Evolutionary conservation across 257 asterid genomes (phyloP).

Genomic region (Cynanchum wilfordii): DNA sequence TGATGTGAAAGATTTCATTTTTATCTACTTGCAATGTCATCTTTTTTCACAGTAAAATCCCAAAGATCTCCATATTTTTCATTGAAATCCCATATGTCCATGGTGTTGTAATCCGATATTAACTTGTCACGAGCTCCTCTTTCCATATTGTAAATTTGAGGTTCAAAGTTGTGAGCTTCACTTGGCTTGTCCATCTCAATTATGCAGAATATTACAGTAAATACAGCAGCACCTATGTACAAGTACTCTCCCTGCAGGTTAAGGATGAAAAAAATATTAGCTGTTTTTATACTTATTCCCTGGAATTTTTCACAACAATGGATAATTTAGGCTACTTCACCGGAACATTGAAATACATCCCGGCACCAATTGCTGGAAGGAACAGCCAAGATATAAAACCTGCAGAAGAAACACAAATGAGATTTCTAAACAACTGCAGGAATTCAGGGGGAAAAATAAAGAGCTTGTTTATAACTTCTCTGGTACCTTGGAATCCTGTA

Average conservation of each 20-base stretch:
- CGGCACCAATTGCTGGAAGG: conserved; percentile 72
- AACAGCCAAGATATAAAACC: conserved; percentile 82
- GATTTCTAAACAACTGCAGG: background rate
- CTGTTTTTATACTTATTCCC: background rate
- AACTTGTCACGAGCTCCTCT: conserved; percentile 83
- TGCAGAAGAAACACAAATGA: conserved; percentile 16
- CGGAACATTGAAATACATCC: conserved; percentile 68
- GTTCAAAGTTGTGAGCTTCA: conserved; percentile 86
- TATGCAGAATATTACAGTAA: conserved; percentile 52
- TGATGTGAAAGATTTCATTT: background rate
- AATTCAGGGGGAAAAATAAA: background rate
- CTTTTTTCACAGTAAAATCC: conserved; percentile 70
- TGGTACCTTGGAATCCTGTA: conserved; percentile 76
- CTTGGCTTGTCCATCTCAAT: conserved; percentile 91
- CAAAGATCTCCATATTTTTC: conserved; percentile 79
- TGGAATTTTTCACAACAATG: background rate
- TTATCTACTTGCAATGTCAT: conserved; percentile 58
- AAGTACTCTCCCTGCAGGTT: conserved; percentile 71
- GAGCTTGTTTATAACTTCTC: background rate
- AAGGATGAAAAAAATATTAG: background rate
- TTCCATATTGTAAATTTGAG: conserved; percentile 87
- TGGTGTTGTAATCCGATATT: conserved; percentile 74
- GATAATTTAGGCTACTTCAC: conserved; percentile 22
- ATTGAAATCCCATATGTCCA: conserved; percentile 91
- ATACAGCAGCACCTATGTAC: conserved; percentile 75